Percentiles rank a stretch among this genome's conserved stretches.
Conservation (phyloP, 139 green algal species). For the Coelastrella sp. region DNA sequence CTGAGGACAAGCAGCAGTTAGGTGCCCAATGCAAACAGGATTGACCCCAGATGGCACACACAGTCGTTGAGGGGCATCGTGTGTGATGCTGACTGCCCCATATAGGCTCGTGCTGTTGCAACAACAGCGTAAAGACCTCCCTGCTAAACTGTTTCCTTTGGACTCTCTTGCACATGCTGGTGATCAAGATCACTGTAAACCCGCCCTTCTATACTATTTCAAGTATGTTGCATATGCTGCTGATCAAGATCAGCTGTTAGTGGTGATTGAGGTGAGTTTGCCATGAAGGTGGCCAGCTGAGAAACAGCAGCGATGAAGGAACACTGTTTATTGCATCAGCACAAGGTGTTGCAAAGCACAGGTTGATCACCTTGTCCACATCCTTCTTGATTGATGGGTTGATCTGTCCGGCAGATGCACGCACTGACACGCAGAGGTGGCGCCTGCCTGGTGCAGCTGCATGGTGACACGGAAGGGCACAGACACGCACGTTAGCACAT, state of each 20-base stretch:
- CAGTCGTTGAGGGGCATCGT: neutral
- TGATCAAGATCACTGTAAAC: too few relatives aligned
- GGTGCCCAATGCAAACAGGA: neutral
- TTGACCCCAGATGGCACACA: neutral
- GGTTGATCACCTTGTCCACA: constrained; percentile 45
- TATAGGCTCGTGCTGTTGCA: too few relatives aligned
- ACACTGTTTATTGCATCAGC: neutral
- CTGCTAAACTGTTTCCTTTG: too few relatives aligned
- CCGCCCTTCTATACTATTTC: too few relatives aligned
- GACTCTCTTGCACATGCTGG: too few relatives aligned
- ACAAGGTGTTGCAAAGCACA: neutral
- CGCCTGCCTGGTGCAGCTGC: neutral
- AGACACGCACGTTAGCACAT: neutral
- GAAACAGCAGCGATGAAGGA: neutral
- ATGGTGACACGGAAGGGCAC: neutral
- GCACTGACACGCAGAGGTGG: neutral
- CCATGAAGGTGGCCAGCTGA: neutral
- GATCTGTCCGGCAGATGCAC: constrained; percentile 47
- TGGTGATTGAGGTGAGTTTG: too few relatives aligned
- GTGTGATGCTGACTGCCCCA: neutral
- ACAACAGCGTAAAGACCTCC: too few relatives aligned
- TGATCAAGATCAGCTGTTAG: too few relatives aligned
- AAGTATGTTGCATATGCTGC: too few relatives aligned
- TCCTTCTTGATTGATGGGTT: constrained; percentile 74
- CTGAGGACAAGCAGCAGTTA: too few relatives aligned